A percentile compares a stretch with the other conserved stretches of the same genome.
Evolutionary conservation across 2,329 filamentous ascomycete genomes (phyloP).

Genomic region (Claviceps digitariae): DNA sequence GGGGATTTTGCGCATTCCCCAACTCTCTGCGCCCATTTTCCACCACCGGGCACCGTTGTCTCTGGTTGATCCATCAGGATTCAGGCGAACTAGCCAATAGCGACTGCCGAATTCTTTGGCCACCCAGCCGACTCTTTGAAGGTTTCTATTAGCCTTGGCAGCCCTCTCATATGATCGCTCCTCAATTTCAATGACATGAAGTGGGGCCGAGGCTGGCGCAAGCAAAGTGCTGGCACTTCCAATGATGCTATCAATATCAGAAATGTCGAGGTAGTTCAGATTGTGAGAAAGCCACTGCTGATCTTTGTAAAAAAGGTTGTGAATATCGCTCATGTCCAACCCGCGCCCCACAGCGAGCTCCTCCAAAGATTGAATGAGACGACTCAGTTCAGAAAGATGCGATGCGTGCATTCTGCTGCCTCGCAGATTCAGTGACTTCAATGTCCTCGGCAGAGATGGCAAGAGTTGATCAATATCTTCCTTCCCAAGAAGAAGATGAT

Average conservation of each 20-base stretch:
- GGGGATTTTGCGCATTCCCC: conserved; percentile 86
- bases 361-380: conserved; percentile 55
- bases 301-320: conserved; percentile 45
- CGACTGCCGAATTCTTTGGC: conserved; percentile 54
- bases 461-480: conserved; percentile 53
- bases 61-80: conserved; percentile 19
- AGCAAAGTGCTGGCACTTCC: conserved; percentile 48
- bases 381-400: conserved; percentile 50
- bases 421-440: conserved; percentile 63
- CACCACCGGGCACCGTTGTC: conserved; percentile 46
- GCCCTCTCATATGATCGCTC: conserved; percentile 54
- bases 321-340: conserved; percentile 51
- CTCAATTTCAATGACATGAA: conserved; percentile 64
- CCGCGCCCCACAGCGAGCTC: conserved; percentile 62
- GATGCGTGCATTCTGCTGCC: conserved; percentile 55
- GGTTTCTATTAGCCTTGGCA: conserved; percentile 47
- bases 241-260: conserved; percentile 44
- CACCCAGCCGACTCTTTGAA: conserved; percentile 53
- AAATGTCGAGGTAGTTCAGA: conserved; percentile 65
- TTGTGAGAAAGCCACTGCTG: conserved; percentile 35
- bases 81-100: conserved; percentile 51
- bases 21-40: conserved; percentile 77
- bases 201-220: conserved; percentile 45
- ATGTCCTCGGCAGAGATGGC: conserved; percentile 48
- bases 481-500: conserved; percentile 55